Conservation (phyloP, 2,329 filamentous ascomycete genomes). For the Biscogniauxia mediterranea region DNA sequence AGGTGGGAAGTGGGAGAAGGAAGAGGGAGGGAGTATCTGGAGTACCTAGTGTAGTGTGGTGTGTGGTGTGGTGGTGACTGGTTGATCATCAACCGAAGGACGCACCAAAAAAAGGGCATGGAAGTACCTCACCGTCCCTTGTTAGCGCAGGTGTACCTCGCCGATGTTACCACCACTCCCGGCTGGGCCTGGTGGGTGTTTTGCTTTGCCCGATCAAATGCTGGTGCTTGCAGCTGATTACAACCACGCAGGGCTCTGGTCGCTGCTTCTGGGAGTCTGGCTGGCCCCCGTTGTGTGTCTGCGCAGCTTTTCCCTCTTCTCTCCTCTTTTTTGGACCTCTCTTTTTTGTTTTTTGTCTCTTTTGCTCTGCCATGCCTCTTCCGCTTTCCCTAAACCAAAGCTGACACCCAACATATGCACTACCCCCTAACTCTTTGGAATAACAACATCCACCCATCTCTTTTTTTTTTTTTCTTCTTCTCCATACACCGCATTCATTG, state of each 20-base stretch:
- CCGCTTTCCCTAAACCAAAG: slow-evolving; percentile 2
- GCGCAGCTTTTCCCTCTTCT: slow-evolving; percentile 21
- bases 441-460: too few species aligned
- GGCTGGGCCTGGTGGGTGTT: slow-evolving; percentile 19
- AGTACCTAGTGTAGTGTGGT: background rate
- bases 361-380: background rate
- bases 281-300: slow-evolving; percentile 21
- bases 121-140: slow-evolving; percentile 32
- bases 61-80: slow-evolving; percentile 1
- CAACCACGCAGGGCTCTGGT: slow-evolving; percentile 24
- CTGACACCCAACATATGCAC: slow-evolving; percentile 3
- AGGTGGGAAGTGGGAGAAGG: background rate
- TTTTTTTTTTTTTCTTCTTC: too few species aligned
- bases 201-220: slow-evolving; percentile 28
- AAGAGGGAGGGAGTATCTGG: too few species aligned
- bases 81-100: background rate
- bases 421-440: too few species aligned
- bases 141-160: slow-evolving; percentile 31
- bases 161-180: slow-evolving; percentile 7
- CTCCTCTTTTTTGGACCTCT: slow-evolving; percentile 17
- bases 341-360: too few species aligned
- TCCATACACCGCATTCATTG: too few species aligned
- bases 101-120: background rate
- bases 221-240: slow-evolving; percentile 35
- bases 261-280: slow-evolving; percentile 29